Evolutionary conservation across 305 asterid species (phyloP), one percentile per base, ranked within the genome.

Genomic region (Fraxinus baroniana): DNA sequence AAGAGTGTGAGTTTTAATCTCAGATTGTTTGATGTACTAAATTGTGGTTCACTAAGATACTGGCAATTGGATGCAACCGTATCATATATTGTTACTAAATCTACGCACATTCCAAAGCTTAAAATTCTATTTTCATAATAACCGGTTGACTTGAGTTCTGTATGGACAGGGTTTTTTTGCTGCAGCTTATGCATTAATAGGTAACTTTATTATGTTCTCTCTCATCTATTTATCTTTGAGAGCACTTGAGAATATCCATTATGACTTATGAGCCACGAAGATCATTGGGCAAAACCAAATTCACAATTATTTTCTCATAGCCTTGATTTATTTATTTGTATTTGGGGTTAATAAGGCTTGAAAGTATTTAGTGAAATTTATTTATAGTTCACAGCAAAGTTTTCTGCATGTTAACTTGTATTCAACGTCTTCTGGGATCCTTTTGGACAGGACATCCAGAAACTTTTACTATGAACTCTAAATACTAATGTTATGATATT

Each of bases 101-200:
- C 24, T 52, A 46, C 66, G 76, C 39, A 74, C 28, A 86, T 72
- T 22, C 39, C 10, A 28, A 46, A 76, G 64, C 60, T 74, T 73
- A 18, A 57, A 35, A 9, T 35, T 60, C 7, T 74, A 77, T 80
- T 83, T 84, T 22, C 70, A 2, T 74, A 20, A 39, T 20, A 57
- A 72, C 66, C 71, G 32, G 39, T 60, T 84, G 36, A 78, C 62
- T 5, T 55, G 41, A 46, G 39, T 74, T 80, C 83, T 81, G 79
- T 41, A 60, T 85, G 83, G 74, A 83, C 95, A 95, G 97, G 99
- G 93, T 72, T 74, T 88, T 28, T 81, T 84, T 84, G 97, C 93
- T 46, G 89, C 92, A 39, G 87, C 91, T 84, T 95, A 89, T 82
- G 91, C 93, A 9, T 68, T 90, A 64, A 33, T 80, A 86, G 99